These are phyloP conservation scores for Magnolia kwangsiensis DNA, from an alignment of 164 flowering plant genomes.

Conservation along the genomic window DNA sequence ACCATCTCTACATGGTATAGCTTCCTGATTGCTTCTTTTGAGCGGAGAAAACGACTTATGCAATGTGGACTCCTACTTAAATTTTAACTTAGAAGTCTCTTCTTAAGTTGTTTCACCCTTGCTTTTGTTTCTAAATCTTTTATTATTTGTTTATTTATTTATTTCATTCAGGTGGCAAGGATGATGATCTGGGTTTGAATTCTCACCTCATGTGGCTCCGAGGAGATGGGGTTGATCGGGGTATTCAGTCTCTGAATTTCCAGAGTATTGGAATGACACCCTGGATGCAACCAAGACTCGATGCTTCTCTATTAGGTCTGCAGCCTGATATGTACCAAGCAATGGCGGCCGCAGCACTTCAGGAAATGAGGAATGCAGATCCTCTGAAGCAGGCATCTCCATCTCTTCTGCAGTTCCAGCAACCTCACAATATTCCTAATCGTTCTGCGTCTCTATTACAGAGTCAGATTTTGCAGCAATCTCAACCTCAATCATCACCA, in stretches of 20 bases:
- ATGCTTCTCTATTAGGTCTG: constrained; percentile 68
- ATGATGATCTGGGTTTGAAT: constrained; percentile 70
- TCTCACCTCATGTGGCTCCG: constrained; percentile 82
- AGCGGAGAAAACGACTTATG: background rate
- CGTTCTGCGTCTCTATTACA: constrained; percentile 48
- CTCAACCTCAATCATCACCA: constrained; percentile 47
- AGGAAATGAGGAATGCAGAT: constrained; percentile 69
- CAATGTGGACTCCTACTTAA: background rate
- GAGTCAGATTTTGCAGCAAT: constrained; percentile 56
- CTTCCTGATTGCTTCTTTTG: background rate
- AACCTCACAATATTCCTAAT: constrained; percentile 39
- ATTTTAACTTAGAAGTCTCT: background rate
- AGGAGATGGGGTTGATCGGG: constrained; percentile 60
- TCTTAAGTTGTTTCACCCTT: background rate
- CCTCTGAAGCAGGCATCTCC: constrained; percentile 49
- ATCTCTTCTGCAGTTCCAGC: constrained; percentile 67
- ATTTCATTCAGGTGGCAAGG: constrained; percentile 47
- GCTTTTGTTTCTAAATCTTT: background rate
- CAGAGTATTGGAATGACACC: constrained; percentile 73
- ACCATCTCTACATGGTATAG: constrained; percentile 66
- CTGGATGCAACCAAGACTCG: constrained; percentile 89
- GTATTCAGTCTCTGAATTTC: constrained; percentile 69
- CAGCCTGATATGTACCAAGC: constrained; percentile 81
- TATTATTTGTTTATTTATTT: background rate
- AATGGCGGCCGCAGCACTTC: constrained; percentile 86